phyloP scores from a whole-genome alignment of 1,139 yeast genomes.

The Pichia sp. region DNA sequence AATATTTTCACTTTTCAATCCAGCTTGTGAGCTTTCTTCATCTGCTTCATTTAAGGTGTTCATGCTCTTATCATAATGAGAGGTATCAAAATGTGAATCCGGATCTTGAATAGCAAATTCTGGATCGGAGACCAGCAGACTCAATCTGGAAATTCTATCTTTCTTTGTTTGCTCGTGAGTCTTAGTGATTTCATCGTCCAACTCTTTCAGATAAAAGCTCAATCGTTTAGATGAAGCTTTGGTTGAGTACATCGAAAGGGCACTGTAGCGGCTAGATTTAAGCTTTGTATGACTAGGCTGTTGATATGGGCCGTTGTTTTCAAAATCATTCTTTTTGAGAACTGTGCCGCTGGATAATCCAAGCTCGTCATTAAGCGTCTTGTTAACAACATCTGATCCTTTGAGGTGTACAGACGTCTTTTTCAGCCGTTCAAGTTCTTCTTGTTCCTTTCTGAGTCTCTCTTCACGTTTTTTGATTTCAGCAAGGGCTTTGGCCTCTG shows the following conservation, averaged over 20 bases:
- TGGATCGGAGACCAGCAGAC: conserved; percentile 16
- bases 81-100: conserved; percentile 5
- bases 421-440: conserved; percentile 12
- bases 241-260: conserved; percentile 65
- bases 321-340: conserved; percentile 19
- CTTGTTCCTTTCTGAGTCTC: conserved; percentile 15
- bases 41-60: conserved; percentile 23
- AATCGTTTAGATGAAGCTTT: conserved; percentile 61
- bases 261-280: conserved; percentile 59
- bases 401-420: background rate
- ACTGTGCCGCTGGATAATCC: conserved; percentile 23
- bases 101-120: conserved; percentile 12
- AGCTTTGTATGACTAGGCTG: conserved; percentile 24
- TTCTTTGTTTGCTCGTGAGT: conserved; percentile 22
- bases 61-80: conserved; percentile 9
- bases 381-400: conserved; percentile 13
- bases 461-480: conserved; percentile 31
- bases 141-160: conserved; percentile 17
- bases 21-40: conserved; percentile 28
- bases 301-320: background rate
- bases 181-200: conserved; percentile 31
- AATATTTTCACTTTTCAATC: background rate
- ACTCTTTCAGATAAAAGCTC: conserved; percentile 42
- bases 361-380: conserved; percentile 17
- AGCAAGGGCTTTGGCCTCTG: conserved; percentile 17